These are phyloP conservation scores for Trametes sanguinea DNA, from an alignment of 768 basidiomycete species.

Conservation along the genomic window DNA sequence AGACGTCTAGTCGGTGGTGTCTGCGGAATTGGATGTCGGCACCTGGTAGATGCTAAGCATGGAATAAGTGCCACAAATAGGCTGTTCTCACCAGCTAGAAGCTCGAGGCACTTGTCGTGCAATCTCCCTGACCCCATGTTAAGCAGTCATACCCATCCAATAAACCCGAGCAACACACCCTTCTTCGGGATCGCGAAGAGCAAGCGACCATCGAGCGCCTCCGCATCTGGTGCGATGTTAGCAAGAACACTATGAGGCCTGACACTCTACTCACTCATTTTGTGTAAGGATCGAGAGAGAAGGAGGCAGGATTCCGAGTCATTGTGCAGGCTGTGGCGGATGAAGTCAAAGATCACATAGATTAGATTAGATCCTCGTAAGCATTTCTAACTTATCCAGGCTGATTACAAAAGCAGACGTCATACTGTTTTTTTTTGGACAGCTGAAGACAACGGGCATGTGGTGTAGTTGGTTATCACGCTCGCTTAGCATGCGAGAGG, in stretches of 20 bases:
- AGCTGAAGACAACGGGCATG: slow-evolving; percentile 2
- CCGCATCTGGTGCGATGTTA: slow-evolving; percentile 50
- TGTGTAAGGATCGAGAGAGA: neutral
- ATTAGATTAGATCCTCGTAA: slow-evolving; percentile 4
- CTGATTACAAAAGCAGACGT: neutral
- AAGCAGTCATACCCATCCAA: neutral
- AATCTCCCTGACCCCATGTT: slow-evolving; percentile 61
- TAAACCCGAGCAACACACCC: slow-evolving; percentile 50
- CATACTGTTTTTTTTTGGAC: neutral
- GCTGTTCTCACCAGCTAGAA: slow-evolving; percentile 69
- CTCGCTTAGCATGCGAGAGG: slow-evolving; percentile 18
- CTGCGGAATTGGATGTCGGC: slow-evolving; percentile 95
- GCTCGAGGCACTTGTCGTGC: slow-evolving; percentile 84
- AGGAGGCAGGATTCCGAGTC: slow-evolving; percentile 5
- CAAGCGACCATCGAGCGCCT: slow-evolving; percentile 79
- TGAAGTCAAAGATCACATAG: neutral
- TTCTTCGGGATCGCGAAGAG: slow-evolving; percentile 98
- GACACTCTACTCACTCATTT: slow-evolving; percentile 4
- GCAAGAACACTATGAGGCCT: neutral
- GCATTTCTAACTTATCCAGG: neutral
- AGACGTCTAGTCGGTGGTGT: slow-evolving; percentile 86
- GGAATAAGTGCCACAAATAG: neutral
- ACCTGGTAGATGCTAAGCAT: slow-evolving; percentile 45
- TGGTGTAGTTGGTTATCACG: slow-evolving; percentile 20
- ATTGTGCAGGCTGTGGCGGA: neutral